Conservation (phyloP, 192 early-diverging fungal species). For the Backusella luteola region DNA sequence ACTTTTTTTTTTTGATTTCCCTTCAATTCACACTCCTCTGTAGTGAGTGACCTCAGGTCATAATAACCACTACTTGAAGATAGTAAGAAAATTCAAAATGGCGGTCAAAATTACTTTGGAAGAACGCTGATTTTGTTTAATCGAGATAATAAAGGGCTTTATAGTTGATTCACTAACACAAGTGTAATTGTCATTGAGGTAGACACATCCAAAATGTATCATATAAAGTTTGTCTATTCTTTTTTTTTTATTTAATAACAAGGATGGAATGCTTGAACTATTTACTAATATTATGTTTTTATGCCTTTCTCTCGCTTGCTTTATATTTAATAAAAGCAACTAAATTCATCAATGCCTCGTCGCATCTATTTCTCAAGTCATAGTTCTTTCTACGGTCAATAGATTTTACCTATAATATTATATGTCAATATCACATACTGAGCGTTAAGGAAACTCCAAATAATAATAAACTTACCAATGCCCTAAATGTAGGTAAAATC, state of each 20-base stretch:
- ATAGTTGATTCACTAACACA: too few relatives aligned
- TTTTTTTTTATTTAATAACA: not conserved
- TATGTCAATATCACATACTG: not conserved
- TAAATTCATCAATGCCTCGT: slow-evolving; percentile 79
- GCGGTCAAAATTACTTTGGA: too few relatives aligned
- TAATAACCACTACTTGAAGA: too few relatives aligned
- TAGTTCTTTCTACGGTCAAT: slow-evolving; percentile 72
- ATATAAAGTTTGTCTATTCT: not conserved
- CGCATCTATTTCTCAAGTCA: slow-evolving; percentile 71
- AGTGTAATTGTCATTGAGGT: too few relatives aligned
- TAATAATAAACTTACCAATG: slow-evolving; percentile 41
- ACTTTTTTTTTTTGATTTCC: too few relatives aligned
- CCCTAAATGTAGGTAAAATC: slow-evolving; percentile 46
- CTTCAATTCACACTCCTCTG: too few relatives aligned
- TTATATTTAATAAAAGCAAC: slow-evolving; percentile 90
- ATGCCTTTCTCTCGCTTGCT: slow-evolving; percentile 59
- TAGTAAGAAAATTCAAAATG: too few relatives aligned
- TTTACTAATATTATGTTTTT: not conserved
- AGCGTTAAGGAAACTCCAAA: too few relatives aligned
- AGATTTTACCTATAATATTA: slow-evolving; percentile 34
- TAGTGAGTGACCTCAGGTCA: too few relatives aligned
- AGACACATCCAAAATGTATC: too few relatives aligned
- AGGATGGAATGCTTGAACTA: not conserved
- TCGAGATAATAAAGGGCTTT: too few relatives aligned
- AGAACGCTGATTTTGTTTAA: too few relatives aligned